Percentiles rank a stretch among this genome's conserved stretches.
Conservation (phyloP, 345 rosid species). For the Heritiera littoralis region DNA sequence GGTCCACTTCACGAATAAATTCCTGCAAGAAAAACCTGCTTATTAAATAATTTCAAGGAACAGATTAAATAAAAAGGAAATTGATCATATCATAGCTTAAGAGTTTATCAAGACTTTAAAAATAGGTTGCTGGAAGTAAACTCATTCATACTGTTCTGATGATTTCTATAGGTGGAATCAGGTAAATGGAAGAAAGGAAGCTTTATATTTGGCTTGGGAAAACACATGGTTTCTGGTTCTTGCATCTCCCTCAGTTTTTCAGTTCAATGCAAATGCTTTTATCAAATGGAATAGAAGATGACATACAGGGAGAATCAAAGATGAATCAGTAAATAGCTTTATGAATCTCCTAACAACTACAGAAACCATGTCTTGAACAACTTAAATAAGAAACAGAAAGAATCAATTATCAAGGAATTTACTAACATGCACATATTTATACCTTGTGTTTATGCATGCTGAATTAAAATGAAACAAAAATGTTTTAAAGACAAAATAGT, state of each 20-base stretch:
- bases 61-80: not conserved
- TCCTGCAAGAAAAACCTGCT: conserved; percentile 59
- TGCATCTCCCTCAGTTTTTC: not conserved
- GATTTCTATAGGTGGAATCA: not conserved
- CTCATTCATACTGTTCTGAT: not conserved
- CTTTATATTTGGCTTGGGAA: conserved; percentile 10
- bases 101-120: not conserved
- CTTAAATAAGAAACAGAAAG: not conserved
- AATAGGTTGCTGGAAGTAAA: not conserved
- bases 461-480: conserved; percentile 9
- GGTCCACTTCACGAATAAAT: conserved; percentile 84
- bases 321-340: not conserved
- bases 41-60: conserved; percentile 22
- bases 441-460: conserved; percentile 4
- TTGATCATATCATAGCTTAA: not conserved
- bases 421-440: not conserved
- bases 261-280: not conserved
- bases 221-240: not conserved
- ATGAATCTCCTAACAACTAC: not conserved
- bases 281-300: not conserved
- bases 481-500: conserved; percentile 30
- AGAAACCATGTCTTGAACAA: conserved; percentile 1
- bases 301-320: not conserved
- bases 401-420: not conserved
- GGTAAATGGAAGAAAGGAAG: not conserved